These are phyloP conservation scores for Lasiosphaeriaceae sp. DNA, from an alignment of 495 filamentous ascomycete species.

Conservation along the genomic window DNA sequence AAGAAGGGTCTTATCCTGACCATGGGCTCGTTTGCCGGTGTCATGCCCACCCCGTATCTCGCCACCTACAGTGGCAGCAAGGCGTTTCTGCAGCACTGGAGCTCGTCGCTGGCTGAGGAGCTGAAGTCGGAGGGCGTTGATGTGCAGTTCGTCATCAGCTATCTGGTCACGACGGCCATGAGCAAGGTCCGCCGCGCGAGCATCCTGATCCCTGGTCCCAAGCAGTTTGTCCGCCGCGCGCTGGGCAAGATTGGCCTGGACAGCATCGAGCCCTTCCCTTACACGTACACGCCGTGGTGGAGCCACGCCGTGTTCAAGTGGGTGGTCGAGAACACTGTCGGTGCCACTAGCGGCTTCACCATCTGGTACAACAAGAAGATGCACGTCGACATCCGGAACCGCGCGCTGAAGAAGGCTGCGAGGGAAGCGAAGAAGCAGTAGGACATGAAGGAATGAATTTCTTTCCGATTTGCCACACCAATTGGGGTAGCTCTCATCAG, in stretches of 20 bases:
- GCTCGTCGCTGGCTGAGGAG: slow-evolving; percentile 77
- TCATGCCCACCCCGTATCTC: slow-evolving; percentile 85
- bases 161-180: slow-evolving; percentile 94
- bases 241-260: slow-evolving; percentile 77
- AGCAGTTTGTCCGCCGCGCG: slow-evolving; percentile 72
- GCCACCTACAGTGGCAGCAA: slow-evolving; percentile 98
- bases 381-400: slow-evolving; percentile 81
- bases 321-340: slow-evolving; percentile 67
- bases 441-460: too few species aligned
- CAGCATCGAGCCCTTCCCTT: slow-evolving; percentile 68
- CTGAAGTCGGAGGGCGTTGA: slow-evolving; percentile 73
- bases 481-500: too few species aligned
- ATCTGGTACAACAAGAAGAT: slow-evolving; percentile 68
- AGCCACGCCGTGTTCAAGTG: slow-evolving; percentile 86
- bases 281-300: slow-evolving; percentile 90
- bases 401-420: slow-evolving; percentile 85
- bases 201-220: slow-evolving; percentile 73
- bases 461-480: too few species aligned
- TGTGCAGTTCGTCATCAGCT: slow-evolving; percentile 81
- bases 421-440: slow-evolving; percentile 68
- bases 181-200: slow-evolving; percentile 82
- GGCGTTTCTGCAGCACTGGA: slow-evolving; percentile 98
- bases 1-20: slow-evolving; percentile 87
- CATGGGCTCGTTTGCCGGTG: slow-evolving; percentile 93
- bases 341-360: slow-evolving; percentile 58